These are phyloP conservation scores for Volutella citrinella DNA, from an alignment of 2,329 filamentous ascomycete species.

Conservation along the genomic window DNA sequence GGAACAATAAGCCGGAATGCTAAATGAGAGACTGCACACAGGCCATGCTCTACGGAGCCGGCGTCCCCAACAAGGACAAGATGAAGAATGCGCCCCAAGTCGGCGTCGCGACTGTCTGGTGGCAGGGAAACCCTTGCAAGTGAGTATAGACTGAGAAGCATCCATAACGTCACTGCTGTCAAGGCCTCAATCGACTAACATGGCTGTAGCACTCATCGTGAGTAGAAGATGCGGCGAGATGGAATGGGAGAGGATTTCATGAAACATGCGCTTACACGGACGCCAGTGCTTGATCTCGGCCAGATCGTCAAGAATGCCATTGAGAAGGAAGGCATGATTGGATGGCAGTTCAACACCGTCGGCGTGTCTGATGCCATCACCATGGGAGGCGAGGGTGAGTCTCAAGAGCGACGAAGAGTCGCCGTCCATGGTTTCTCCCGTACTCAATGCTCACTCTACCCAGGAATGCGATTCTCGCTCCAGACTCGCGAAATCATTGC, in stretches of 20 bases:
- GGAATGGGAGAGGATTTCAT: neutral
- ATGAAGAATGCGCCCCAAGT: slow-evolving; percentile 93
- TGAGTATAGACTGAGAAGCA: slow-evolving; percentile 40
- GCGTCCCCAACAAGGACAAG: slow-evolving; percentile 74
- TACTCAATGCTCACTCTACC: neutral
- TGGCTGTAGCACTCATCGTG: slow-evolving; percentile 44
- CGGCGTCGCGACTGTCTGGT: slow-evolving; percentile 90
- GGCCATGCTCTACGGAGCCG: slow-evolving; percentile 95
- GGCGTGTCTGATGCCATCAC: slow-evolving; percentile 90
- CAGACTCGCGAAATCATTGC: slow-evolving; percentile 91
- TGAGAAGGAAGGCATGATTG: slow-evolving; percentile 80
- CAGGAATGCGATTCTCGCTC: slow-evolving; percentile 90
- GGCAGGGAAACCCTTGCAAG: slow-evolving; percentile 98
- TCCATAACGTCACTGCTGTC: too few relatives aligned
- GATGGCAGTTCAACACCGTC: slow-evolving; percentile 92
- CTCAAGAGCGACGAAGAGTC: too few relatives aligned
- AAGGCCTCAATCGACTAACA: too few relatives aligned
- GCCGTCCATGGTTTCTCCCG: too few relatives aligned
- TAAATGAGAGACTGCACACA: too few relatives aligned
- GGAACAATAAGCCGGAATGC: too few relatives aligned
- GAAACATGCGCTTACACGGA: slow-evolving; percentile 13
- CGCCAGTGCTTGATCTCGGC: slow-evolving; percentile 75
- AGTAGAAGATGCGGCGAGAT: slow-evolving; percentile 21
- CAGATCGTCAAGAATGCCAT: slow-evolving; percentile 83
- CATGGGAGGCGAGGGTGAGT: slow-evolving; percentile 83